A percentile compares a stretch with the other conserved stretches of the same genome.
These are phyloP conservation scores for Aristolochia contorta DNA, from an alignment of 164 flowering plant genomes.

Conservation along the genomic window DNA sequence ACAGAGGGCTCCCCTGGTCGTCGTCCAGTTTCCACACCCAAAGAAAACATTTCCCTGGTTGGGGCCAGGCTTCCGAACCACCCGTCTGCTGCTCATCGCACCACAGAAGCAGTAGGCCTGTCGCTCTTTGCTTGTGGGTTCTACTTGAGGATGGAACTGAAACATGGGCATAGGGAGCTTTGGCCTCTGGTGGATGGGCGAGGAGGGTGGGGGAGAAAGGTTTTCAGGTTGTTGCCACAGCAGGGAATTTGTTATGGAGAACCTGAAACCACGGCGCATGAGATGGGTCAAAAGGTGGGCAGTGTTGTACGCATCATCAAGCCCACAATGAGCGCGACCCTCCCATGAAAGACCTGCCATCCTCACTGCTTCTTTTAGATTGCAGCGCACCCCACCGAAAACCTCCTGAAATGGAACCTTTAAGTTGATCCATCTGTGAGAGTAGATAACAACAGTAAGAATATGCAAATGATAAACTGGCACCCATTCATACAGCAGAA, in stretches of 20 bases:
- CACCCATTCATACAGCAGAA: too few relatives aligned
- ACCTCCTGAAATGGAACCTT: constrained; percentile 81
- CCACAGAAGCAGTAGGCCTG: constrained; percentile 60
- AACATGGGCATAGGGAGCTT: constrained; percentile 23
- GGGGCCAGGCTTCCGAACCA: constrained; percentile 68
- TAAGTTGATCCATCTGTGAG: constrained; percentile 87
- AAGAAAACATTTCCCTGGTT: constrained; percentile 76
- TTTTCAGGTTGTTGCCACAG: constrained; percentile 36
- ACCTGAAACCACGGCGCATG: constrained; percentile 63
- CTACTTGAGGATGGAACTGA: constrained; percentile 29
- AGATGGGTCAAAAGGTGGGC: constrained; percentile 71
- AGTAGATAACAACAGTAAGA: neutral
- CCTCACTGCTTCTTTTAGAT: constrained; percentile 86
- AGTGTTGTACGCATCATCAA: constrained; percentile 94
- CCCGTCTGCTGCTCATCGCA: constrained; percentile 50
- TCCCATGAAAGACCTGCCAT: constrained; percentile 85
- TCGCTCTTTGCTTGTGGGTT: constrained; percentile 14
- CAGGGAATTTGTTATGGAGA: constrained; percentile 79
- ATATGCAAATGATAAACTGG: too few relatives aligned
- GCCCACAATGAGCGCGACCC: constrained; percentile 96
- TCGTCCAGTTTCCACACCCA: constrained; percentile 90
- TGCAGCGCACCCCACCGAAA: constrained; percentile 74
- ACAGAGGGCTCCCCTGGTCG: constrained; percentile 66
- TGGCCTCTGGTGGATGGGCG: constrained; percentile 11
- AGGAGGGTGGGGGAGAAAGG: neutral